Base-by-base conservation (phyloP, 1,284 basidiomycete genomes). In the Retiboletus fuscus region DNA sequence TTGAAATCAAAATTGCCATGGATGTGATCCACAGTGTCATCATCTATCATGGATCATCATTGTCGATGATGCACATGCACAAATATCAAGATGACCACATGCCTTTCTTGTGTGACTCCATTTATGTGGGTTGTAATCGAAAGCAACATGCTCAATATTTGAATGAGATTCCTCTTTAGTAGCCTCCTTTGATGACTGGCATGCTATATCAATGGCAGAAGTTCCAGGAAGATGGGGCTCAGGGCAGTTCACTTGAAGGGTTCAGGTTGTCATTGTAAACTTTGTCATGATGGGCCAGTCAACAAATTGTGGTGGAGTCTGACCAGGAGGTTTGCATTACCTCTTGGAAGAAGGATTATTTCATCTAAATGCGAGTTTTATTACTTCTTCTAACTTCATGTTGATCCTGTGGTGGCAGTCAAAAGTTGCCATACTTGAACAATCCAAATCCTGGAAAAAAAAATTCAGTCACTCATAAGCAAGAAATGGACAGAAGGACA, bases 41-140 rank as follows among this genome's bases (percentile, higher is more conserved):
- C 61, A 85, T 86, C 92, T 92, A 69, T 49, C 58, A 47, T 55
- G 13, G 15, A 66, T 58, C 66, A n/a, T 39, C 47, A 49, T 55
- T 49, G 41, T 66, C 47, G 57, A 53, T 18, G 2, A 13, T 49
- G 46, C 41, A 26, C 18, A 67, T 39, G 30, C n/a, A 26, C 22
- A 69, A 69, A 18, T 41, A 64, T 47, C 5, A 73, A 74, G 30
- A 64, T 89, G 41, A 39, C 26, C 30, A 65, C 78, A 24, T 63
- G 89, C 91, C 87, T 97, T 96, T 77, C 91, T 89, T 61, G 83
- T 72, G 24, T 77, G 71, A 3, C 89, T 89, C 95, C 95, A 97
- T 73, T 86, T 79, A 61, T 94, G 85, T 15, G 95, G 95, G 82
- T 96, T 95, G 77, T 96, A 89, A 15, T 86, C 82, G 6, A 96